Conservation (phyloP, 441 rosid species). For the Erysimum cheiri region DNA sequence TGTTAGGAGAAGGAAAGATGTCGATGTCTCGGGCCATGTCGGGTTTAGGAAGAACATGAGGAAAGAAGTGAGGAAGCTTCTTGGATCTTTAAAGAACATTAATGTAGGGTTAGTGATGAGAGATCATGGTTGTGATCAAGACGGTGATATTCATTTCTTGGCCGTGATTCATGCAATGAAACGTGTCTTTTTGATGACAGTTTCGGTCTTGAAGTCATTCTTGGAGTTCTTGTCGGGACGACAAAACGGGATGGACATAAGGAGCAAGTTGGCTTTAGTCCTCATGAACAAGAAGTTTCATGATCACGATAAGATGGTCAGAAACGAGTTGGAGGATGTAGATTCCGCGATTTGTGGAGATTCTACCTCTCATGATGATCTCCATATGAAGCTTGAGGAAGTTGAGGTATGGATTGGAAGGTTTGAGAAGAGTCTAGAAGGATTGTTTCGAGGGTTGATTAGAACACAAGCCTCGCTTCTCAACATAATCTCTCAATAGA, state of each 20-base stretch:
- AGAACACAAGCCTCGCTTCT: conserved; percentile 66
- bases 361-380: conserved; percentile 39
- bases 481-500: conserved; percentile 67
- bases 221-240: conserved; percentile 53
- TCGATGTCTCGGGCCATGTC: conserved; percentile 37
- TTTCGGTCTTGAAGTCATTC: conserved; percentile 53
- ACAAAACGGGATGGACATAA: conserved; percentile 40
- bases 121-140: conserved; percentile 43
- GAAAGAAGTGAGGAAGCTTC: conserved; percentile 55
- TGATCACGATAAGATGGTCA: conserved; percentile 47
- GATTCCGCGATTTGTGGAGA: conserved; percentile 50
- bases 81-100: conserved; percentile 52
- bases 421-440: conserved; percentile 61
- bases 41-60: conserved; percentile 59
- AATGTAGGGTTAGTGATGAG: conserved; percentile 38
- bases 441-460: conserved; percentile 61
- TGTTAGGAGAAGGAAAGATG: conserved; percentile 55
- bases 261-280: conserved; percentile 52
- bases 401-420: conserved; percentile 52
- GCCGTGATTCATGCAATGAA: conserved; percentile 52
- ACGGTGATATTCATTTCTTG: conserved; percentile 52
- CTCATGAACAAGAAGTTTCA: conserved; percentile 53
- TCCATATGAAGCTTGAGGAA: conserved; percentile 48
- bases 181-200: conserved; percentile 49
- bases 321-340: conserved; percentile 51